A percentile compares a stretch with the other conserved stretches of the same genome.
These are phyloP conservation scores for Vitellaria paradoxa DNA, from an alignment of 179 eudicot species.

Conservation along the genomic window DNA sequence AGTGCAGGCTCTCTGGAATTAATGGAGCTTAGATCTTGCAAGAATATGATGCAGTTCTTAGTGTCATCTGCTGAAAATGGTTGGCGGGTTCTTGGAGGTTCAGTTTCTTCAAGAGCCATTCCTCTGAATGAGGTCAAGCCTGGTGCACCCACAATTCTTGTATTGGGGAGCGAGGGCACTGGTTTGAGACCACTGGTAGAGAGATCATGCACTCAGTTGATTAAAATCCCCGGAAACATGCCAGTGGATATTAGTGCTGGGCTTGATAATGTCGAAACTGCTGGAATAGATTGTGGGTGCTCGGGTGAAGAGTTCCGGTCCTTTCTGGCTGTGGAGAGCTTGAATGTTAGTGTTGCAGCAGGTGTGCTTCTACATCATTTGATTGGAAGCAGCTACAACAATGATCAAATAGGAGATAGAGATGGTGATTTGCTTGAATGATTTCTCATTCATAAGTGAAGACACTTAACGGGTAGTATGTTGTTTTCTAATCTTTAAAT, in stretches of 20 bases:
- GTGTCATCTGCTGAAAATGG: slow-evolving; percentile 83
- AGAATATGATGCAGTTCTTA: slow-evolving; percentile 97
- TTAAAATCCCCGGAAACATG: slow-evolving; percentile 70
- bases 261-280: slow-evolving; percentile 36
- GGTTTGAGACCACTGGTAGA: slow-evolving; percentile 96
- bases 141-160: slow-evolving; percentile 85
- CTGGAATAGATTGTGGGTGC: slow-evolving; percentile 21
- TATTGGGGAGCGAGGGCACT: slow-evolving; percentile 94
- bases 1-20: slow-evolving; percentile 97
- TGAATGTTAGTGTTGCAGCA: slow-evolving; percentile 98
- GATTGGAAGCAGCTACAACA: slow-evolving; percentile 44
- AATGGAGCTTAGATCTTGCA: slow-evolving; percentile 84
- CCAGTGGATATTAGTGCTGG: slow-evolving; percentile 39
- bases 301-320: slow-evolving; percentile 57
- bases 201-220: slow-evolving; percentile 77
- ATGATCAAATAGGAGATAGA: slow-evolving; percentile 10
- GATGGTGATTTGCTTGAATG: slow-evolving; percentile 21
- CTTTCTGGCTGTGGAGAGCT: slow-evolving; percentile 92
- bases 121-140: slow-evolving; percentile 57
- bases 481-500: not conserved
- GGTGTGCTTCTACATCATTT: slow-evolving; percentile 95
- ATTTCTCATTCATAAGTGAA: not conserved
- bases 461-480: not conserved
- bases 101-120: slow-evolving; percentile 74
- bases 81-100: slow-evolving; percentile 93